These are phyloP conservation scores for Protea cynaroides DNA, from an alignment of 164 flowering plant species.

Conservation along the genomic window DNA sequence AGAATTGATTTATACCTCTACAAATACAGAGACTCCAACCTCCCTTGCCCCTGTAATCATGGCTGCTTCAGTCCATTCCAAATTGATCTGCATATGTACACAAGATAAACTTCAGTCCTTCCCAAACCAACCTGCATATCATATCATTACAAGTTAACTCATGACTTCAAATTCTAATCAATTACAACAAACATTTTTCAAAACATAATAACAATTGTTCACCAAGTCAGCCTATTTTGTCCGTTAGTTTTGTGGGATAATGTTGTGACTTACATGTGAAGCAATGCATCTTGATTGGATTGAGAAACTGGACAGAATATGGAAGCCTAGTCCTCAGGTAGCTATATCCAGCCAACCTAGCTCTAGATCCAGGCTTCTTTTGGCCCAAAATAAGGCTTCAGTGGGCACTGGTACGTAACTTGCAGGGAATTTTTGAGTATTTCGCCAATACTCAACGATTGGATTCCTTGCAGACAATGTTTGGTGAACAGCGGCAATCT, in stretches of 20 bases:
- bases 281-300: too few relatives aligned
- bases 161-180: not conserved
- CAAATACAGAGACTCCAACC: conserved; percentile 75
- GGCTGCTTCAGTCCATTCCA: conserved; percentile 90
- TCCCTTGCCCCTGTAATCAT: conserved; percentile 91
- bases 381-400: too few relatives aligned
- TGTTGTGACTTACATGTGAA: too few relatives aligned
- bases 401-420: too few relatives aligned
- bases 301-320: too few relatives aligned
- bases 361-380: too few relatives aligned
- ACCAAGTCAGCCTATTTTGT: not conserved
- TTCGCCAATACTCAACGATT: too few relatives aligned
- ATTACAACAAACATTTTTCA: not conserved
- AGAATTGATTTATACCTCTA: conserved; percentile 52
- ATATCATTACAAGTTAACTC: not conserved
- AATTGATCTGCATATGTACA: conserved; percentile 37
- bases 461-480: too few relatives aligned
- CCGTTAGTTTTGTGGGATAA: not conserved
- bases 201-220: not conserved
- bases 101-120: conserved; percentile 52
- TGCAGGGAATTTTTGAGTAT: too few relatives aligned
- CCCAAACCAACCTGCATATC: conserved; percentile 57
- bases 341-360: too few relatives aligned
- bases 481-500: too few relatives aligned
- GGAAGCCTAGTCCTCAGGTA: too few relatives aligned